Evolutionary conservation across 169 alveolate genomes (phyloP), one percentile per base, ranked within the genome.

Genomic region (Perkinsus olseni): DNA sequence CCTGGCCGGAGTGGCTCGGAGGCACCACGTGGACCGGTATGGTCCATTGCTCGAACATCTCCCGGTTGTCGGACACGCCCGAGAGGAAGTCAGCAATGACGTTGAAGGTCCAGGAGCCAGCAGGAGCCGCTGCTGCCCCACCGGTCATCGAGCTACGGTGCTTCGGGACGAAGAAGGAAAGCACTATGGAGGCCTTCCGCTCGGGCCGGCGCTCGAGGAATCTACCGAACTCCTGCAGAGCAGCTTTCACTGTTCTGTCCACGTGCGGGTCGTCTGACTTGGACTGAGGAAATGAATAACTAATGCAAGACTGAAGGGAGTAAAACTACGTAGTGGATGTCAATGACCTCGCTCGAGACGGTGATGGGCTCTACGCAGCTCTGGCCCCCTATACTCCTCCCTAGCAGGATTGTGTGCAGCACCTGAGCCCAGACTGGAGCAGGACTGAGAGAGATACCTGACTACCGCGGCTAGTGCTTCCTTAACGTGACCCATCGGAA

Each of bases 11-110:
- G 34, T 62, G 82, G 17, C 34, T 13, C 28, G 82, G 34, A 1
- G 82, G 31, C 28, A 62, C 82, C 34, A 62, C 82, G 13, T 62
- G 82, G 31, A 62, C 34, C 34, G 82, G 82, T 13, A 62, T 62
- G 36, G 82, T 62, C 82, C 82, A 62, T 24, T 62, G 82, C 82
- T 62, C 82, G 34, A 62, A 62, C 31, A 62, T 8, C 31, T 62
- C 82, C 8, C 82, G 82, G 82, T 62, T 62, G 34, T 62, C 82
- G 13, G 82, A 62, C 17, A 62, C 82, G 0, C 82, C 82, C 37
- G 82, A 62, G 82, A 62, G 82, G 82, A 62, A 62, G 82, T 62
- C 82, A 62, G 82, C 82, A 24, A 62, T 62, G 82, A 62, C 82
- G 34, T 62, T 62, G 82, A 62, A 62, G 36, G 82, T 62, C 82